Percentiles rank a stretch among this genome's conserved stretches.
Conservation (phyloP, 768 basidiomycete species). For the Daedaleopsis sinensis region DNA sequence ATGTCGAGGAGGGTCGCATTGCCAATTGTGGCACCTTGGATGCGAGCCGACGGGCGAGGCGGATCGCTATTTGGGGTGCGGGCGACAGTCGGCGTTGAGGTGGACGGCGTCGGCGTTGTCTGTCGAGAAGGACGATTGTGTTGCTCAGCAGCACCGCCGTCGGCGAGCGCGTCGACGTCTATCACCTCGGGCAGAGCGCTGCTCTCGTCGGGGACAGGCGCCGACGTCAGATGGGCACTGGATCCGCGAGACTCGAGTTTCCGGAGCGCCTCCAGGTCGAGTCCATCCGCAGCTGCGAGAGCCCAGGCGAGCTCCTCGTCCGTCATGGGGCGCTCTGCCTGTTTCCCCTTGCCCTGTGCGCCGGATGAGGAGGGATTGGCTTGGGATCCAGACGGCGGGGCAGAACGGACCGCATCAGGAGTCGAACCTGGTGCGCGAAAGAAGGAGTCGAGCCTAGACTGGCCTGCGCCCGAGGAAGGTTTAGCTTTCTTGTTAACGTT, state of each 20-base stretch:
- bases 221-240: not conserved
- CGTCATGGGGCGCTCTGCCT: constrained; percentile 2
- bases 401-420: not conserved
- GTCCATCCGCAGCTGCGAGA: constrained; percentile 28
- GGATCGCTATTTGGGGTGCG: not conserved
- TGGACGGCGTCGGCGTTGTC: not conserved
- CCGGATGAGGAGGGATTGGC: not conserved
- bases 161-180: constrained; percentile 35
- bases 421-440: constrained; percentile 18
- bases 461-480: constrained; percentile 10
- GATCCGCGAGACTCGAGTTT: constrained; percentile 19
- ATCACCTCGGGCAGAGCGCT: constrained; percentile 27
- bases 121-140: constrained; percentile 1
- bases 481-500: constrained; percentile 27
- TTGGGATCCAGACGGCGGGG: not conserved
- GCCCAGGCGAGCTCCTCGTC: constrained; percentile 27
- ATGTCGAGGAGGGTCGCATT: constrained; percentile 1
- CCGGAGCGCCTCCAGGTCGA: constrained; percentile 25
- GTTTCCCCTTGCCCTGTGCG: not conserved
- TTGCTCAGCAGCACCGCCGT: constrained; percentile 19
- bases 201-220: not conserved
- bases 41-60: not conserved
- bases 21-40: constrained; percentile 5
- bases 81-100: not conserved
- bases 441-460: constrained; percentile 27